These are phyloP conservation scores for Sporothrix luriei DNA, from an alignment of 2,329 filamentous ascomycete genomes.

Conservation along the genomic window DNA sequence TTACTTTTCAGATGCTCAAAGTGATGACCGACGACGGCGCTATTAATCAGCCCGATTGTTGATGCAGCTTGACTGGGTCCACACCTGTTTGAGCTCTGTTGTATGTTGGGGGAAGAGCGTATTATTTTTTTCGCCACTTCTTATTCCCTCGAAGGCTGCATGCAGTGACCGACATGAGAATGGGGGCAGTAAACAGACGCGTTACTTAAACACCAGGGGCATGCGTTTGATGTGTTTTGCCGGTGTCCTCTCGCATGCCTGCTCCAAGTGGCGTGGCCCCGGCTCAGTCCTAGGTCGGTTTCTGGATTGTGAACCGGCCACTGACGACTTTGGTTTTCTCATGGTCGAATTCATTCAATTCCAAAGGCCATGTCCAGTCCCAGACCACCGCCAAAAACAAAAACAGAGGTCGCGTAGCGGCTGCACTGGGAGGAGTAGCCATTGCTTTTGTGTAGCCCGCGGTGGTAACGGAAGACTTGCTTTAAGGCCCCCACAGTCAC, in stretches of 20 bases:
- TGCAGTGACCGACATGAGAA: slow-evolving; percentile 15
- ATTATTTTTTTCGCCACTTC: too few species aligned
- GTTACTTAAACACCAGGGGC: slow-evolving; percentile 14
- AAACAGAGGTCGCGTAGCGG: too few species aligned
- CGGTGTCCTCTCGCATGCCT: not conserved
- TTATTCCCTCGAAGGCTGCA: not conserved
- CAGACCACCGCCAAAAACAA: too few species aligned
- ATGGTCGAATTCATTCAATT: too few species aligned
- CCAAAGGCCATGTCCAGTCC: too few species aligned
- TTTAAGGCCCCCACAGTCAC: not conserved
- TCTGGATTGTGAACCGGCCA: not conserved
- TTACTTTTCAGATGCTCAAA: not conserved
- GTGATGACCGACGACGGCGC: not conserved
- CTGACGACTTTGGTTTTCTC: not conserved
- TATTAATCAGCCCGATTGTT: slow-evolving; percentile 3
- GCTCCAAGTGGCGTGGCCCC: not conserved
- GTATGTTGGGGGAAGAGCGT: not conserved
- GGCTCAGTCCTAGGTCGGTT: not conserved
- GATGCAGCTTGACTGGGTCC: not conserved
- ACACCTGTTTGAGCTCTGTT: not conserved
- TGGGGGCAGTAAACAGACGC: not conserved
- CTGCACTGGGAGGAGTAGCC: too few species aligned
- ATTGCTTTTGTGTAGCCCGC: too few species aligned
- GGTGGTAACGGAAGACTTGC: too few species aligned
- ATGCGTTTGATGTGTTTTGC: not conserved